Percentiles rank a stretch among this genome's conserved stretches.
phyloP scores from a whole-genome alignment of 2,329 filamentous ascomycete genomes.

The Mariannaea sp. region DNA sequence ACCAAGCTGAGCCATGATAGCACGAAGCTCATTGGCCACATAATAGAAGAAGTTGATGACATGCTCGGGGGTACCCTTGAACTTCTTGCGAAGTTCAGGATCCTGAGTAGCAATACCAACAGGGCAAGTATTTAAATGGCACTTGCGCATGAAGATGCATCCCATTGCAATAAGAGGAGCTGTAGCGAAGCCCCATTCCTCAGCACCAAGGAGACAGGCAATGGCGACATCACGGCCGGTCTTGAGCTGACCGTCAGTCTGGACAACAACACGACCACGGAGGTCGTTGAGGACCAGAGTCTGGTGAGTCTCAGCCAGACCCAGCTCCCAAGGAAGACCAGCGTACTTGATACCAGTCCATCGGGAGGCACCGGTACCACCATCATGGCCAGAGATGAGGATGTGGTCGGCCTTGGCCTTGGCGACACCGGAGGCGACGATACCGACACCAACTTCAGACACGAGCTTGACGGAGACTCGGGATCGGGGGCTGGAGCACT shows the following conservation, averaged over 20 bases:
- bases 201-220: conserved; percentile 92
- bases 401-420: conserved; percentile 98
- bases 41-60: conserved; percentile 99
- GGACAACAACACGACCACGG: conserved; percentile 91
- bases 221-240: conserved; percentile 94
- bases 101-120: conserved; percentile 97
- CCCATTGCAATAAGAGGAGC: conserved; percentile 96
- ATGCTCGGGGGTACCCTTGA: conserved; percentile 89
- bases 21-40: conserved; percentile 90
- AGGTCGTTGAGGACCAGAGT: conserved; percentile 95
- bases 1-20: conserved; percentile 95
- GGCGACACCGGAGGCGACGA: conserved; percentile 94
- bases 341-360: conserved; percentile 99
- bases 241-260: conserved; percentile 92
- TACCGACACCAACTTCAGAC: conserved; percentile 95
- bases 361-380: conserved; percentile 92
- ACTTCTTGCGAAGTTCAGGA: conserved; percentile 92
- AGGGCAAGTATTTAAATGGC: conserved; percentile 76
- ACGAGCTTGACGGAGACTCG: conserved; percentile 97
- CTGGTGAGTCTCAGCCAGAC: conserved; percentile 96
- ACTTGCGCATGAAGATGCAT: conserved; percentile 92
- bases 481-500: conserved; percentile 91
- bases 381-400: conserved; percentile 93
- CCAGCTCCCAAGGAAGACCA: conserved; percentile 93
- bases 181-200: conserved; percentile 97